A percentile compares a stretch with the other conserved stretches of the same genome.
These are phyloP conservation scores for Pichia gijzeniarum DNA, from an alignment of 805 yeast genomes.

Conservation along the genomic window DNA sequence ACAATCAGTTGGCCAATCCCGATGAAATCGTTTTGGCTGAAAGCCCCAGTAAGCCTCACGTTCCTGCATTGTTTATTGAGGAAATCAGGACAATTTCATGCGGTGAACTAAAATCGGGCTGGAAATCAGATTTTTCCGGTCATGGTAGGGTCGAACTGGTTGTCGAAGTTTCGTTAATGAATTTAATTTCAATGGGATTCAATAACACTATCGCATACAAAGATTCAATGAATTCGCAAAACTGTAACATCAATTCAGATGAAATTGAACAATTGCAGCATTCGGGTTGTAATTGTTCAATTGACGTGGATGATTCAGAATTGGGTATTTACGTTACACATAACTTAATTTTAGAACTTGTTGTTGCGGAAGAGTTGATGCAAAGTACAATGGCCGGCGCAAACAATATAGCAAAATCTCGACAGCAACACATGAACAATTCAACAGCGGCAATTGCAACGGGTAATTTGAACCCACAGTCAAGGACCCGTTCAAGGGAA, in stretches of 20 bases:
- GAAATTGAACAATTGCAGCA: conserved; percentile 27
- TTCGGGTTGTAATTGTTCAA: conserved; percentile 45
- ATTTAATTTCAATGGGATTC: conserved; percentile 47
- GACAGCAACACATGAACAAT: conserved; percentile 12
- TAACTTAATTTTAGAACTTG: conserved; percentile 72
- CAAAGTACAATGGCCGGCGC: conserved; percentile 29
- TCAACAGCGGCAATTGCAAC: conserved; percentile 15
- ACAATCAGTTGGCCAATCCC: conserved; percentile 5
- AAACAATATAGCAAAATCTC: conserved; percentile 16
- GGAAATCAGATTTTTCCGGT: conserved; percentile 88
- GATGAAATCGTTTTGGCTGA: conserved; percentile 16
- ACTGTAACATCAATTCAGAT: conserved; percentile 27
- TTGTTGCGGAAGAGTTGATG: conserved; percentile 86
- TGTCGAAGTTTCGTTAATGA: conserved; percentile 59
- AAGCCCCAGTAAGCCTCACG: conserved; percentile 1
- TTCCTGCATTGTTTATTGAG: conserved; percentile 46
- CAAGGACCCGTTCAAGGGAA: neutral
- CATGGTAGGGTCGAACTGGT: conserved; percentile 76
- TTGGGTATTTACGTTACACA: conserved; percentile 75
- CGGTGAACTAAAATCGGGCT: conserved; percentile 83
- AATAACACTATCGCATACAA: conserved; percentile 26
- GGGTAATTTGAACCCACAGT: conserved; percentile 4
- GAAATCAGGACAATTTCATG: conserved; percentile 67
- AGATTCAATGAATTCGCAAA: conserved; percentile 28
- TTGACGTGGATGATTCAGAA: conserved; percentile 78